Conservation (phyloP, 2,329 filamentous ascomycete species). For the Colletotrichum sp. region DNA sequence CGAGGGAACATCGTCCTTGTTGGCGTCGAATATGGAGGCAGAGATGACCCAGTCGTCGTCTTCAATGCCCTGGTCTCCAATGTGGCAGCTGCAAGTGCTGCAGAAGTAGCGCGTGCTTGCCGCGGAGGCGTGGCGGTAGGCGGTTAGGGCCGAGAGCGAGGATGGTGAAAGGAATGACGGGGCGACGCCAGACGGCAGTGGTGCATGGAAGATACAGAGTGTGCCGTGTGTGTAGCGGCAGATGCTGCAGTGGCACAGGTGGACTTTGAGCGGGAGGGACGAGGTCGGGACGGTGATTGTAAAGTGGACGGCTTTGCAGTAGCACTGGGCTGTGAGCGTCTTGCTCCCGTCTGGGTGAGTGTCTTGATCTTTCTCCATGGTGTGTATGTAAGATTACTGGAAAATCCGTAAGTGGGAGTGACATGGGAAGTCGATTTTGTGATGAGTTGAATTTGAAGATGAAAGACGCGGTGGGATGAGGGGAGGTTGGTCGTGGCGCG, state of each 20-base stretch:
- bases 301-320: constrained; percentile 49
- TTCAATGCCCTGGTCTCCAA: constrained; percentile 39
- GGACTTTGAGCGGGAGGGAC: constrained; percentile 43
- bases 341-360: constrained; percentile 23
- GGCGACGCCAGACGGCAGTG: constrained; percentile 35
- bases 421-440: neutral
- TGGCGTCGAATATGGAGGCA: constrained; percentile 41
- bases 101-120: constrained; percentile 47
- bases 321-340: constrained; percentile 49
- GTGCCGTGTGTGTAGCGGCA: constrained; percentile 49
- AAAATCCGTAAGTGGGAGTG: neutral
- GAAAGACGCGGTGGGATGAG: neutral
- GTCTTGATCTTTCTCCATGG: neutral
- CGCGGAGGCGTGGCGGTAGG: constrained; percentile 36
- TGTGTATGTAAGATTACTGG: neutral
- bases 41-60: constrained; percentile 42
- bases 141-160: constrained; percentile 37
- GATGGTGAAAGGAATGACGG: constrained; percentile 47
- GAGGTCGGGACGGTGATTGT: constrained; percentile 42
- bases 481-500: neutral
- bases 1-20: constrained; percentile 34
- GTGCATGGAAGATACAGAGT: constrained; percentile 46
- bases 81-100: constrained; percentile 49
- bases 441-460: neutral
- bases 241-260: constrained; percentile 51